phyloP scores from a whole-genome alignment of 768 basidiomycete genomes.

The button mushroom (Agaricus bisporus) region DNA sequence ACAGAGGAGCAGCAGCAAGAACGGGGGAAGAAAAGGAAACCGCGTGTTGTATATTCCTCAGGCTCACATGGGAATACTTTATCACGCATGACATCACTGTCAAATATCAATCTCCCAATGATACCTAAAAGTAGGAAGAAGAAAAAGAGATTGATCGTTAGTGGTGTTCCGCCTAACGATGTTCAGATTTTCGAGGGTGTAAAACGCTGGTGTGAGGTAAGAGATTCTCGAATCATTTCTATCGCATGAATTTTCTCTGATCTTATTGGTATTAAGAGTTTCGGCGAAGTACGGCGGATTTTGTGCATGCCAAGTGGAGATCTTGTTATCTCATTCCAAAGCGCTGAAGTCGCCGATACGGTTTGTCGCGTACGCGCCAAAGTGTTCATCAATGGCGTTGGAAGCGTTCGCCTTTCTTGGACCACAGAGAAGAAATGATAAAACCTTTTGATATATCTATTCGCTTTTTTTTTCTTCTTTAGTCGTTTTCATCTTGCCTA shows the following conservation, averaged over 20 bases:
- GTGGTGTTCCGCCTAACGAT: constrained; percentile 60
- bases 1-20: not conserved
- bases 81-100: constrained; percentile 20
- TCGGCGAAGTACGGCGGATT: constrained; percentile 73
- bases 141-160: constrained; percentile 63
- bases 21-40: constrained; percentile 14
- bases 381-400: constrained; percentile 68
- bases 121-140: constrained; percentile 33
- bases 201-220: constrained; percentile 73
- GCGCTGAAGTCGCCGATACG: constrained; percentile 74
- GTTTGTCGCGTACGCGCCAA: constrained; percentile 75
- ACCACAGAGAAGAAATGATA: constrained; percentile 46
- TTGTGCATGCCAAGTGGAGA: constrained; percentile 71
- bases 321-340: constrained; percentile 69
- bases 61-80: constrained; percentile 19
- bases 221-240: constrained; percentile 10
- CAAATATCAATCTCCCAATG: not conserved
- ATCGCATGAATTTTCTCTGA: not conserved
- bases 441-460: not conserved
- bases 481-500: not conserved
- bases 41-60: constrained; percentile 31
- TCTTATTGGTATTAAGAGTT: constrained; percentile 36
- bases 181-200: constrained; percentile 58
- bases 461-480: too few relatives aligned
- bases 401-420: constrained; percentile 78